phyloP scores from a whole-genome alignment of 164 flowering plant species.

The Aristolochia fimbriata region DNA sequence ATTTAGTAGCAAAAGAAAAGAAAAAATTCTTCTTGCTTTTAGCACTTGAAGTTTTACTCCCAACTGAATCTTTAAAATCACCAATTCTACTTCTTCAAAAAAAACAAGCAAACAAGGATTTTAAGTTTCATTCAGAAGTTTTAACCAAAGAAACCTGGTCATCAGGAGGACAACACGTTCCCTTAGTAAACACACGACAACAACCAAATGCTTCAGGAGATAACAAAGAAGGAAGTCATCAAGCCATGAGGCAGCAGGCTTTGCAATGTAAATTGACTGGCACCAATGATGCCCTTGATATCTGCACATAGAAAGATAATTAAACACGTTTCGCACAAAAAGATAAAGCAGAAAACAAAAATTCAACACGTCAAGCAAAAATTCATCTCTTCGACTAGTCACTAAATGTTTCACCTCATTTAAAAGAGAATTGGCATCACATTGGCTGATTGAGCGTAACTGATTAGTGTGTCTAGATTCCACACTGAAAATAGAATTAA shows the following conservation, averaged over 20 bases:
- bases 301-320: constrained; percentile 35
- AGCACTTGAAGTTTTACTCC: no score
- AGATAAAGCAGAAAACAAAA: background rate
- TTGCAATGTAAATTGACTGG: constrained; percentile 89
- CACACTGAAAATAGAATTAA: constrained; percentile 35
- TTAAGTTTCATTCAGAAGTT: no score
- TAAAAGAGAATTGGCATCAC: constrained; percentile 77
- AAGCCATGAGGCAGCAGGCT: constrained; percentile 99
- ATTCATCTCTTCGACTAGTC: background rate
- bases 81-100: no score
- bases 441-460: constrained; percentile 91
- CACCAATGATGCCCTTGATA: constrained; percentile 60
- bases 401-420: constrained; percentile 95
- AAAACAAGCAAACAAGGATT: no score
- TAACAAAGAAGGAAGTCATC: constrained; percentile 96
- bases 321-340: background rate
- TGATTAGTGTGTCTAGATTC: constrained; percentile 85
- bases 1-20: no score
- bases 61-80: no score
- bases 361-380: background rate
- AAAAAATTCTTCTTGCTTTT: no score
- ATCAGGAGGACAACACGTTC: constrained; percentile 91
- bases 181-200: constrained; percentile 89
- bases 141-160: constrained; percentile 57
- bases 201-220: constrained; percentile 99